phyloP scores from a whole-genome alignment of 2,329 filamentous ascomycete genomes.

The Alternaria triticimaculans region DNA sequence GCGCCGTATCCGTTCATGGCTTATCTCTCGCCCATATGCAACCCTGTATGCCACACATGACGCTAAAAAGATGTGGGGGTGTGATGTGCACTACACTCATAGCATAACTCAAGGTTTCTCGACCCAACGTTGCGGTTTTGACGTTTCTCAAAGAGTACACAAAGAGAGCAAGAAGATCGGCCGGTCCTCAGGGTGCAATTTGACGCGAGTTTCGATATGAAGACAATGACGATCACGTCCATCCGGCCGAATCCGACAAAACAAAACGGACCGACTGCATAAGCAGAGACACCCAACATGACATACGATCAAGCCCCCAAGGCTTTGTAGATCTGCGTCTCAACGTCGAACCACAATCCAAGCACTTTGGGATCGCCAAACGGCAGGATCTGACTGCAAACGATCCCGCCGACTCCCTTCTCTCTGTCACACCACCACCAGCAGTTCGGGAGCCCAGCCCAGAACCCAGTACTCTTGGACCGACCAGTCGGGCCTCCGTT shows the following conservation, averaged over 20 bases:
- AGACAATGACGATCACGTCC: neutral
- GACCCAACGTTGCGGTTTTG: neutral
- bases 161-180: neutral
- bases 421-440: constrained; percentile 69
- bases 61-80: neutral
- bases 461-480: constrained; percentile 55
- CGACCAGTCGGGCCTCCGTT: constrained; percentile 33
- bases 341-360: constrained; percentile 10
- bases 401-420: constrained; percentile 58
- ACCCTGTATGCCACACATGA: neutral
- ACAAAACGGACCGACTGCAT: constrained; percentile 1
- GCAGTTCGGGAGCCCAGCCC: constrained; percentile 66
- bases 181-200: neutral
- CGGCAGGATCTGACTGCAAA: constrained; percentile 39
- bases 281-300: constrained; percentile 1
- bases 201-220: neutral
- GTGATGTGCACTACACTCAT: neutral
- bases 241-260: neutral
- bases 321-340: constrained; percentile 17
- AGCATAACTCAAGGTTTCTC: neutral
- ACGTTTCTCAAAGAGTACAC: neutral
- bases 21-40: neutral
- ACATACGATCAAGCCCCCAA: constrained; percentile 5
- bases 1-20: neutral
- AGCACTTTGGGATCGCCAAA: constrained; percentile 37